Evolutionary conservation across 1,139 yeast genomes (phyloP), one percentile per base, ranked within the genome.

Genomic region (Pichia sorboxylosa): DNA sequence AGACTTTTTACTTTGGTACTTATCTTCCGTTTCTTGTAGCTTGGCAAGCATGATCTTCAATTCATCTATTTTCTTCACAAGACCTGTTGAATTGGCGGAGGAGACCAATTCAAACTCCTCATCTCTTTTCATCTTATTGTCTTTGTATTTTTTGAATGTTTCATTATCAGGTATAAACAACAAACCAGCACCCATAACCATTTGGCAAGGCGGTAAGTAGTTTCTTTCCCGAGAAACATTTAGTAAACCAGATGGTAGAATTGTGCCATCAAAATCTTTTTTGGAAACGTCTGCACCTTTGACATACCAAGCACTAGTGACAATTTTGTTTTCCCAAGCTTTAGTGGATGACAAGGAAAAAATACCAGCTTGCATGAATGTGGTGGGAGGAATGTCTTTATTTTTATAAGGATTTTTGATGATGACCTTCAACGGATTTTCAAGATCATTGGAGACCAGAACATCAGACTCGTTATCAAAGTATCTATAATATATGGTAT

Each of bases 121-220:
- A 41, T 68, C 69, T 38, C 61, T 61, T 4, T 51, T 44, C 4
- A 47, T 27, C 39, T 74, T 58, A 8, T 47, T 43, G 5, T 54
- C 56, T 22, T 57, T 58, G 35, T 70, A 66, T 37, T 58, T 61
- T 15, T 50, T 51, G 3, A 67, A 55, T 1, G 75, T 63, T 13
- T 60, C 70, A 31, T 70, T 77, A 43, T 73, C 76, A 5, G 77
- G 70, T 34, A 79, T 59, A 79, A 92, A 82, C 39, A 82, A 53
- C 38, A 90, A 67, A 0, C 83, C 96, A 41, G 85, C 64, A 1
- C 98, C 98, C 93, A 90, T 80, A 1, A 77, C 87, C 46, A 85
- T 56, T 46, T 78, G 93, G 13, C 77, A 67, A 1, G 96, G 94
- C 0, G 94, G 93, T 46, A 87, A 60, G 41, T 59, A 70, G 17